phyloP scores from a whole-genome alignment of 2,329 filamentous ascomycete genomes.

The Cercospora janseana region DNA sequence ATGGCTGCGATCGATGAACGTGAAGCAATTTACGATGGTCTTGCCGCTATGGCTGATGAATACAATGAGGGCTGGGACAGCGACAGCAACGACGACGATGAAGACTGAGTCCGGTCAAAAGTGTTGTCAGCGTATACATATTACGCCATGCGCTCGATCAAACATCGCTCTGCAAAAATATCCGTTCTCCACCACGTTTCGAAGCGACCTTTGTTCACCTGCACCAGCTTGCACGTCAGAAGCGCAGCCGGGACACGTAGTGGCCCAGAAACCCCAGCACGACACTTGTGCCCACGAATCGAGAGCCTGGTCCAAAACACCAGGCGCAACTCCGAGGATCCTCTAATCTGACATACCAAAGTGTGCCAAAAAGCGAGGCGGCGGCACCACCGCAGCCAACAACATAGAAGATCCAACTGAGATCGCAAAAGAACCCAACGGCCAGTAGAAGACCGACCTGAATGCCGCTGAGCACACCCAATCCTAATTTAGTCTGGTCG shows the following conservation, averaged over 20 bases:
- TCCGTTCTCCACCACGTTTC: neutral
- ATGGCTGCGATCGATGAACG: constrained; percentile 72
- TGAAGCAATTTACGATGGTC: constrained; percentile 75
- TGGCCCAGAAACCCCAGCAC: constrained; percentile 16
- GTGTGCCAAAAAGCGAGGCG: constrained; percentile 15
- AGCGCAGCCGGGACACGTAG: constrained; percentile 4
- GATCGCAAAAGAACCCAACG: constrained; percentile 8
- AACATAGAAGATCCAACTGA: constrained; percentile 12
- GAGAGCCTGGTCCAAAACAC: constrained; percentile 22
- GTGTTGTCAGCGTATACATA: neutral
- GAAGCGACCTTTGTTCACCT: neutral
- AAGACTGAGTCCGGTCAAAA: constrained; percentile 26
- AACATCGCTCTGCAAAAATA: neutral
- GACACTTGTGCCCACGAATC: constrained; percentile 16
- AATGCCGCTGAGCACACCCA: constrained; percentile 15
- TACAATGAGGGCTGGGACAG: constrained; percentile 82
- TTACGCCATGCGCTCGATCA: neutral
- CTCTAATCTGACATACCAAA: constrained; percentile 7
- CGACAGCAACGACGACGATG: constrained; percentile 68
- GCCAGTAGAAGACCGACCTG: constrained; percentile 16
- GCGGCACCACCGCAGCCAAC: constrained; percentile 15
- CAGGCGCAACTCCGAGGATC: constrained; percentile 18
- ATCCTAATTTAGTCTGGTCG: constrained; percentile 12
- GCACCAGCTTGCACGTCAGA: constrained; percentile 4
- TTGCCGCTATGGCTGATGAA: constrained; percentile 79